Percentiles rank a stretch among this genome's conserved stretches.
These are phyloP conservation scores for Heritiera littoralis DNA, from an alignment of 345 rosid genomes.

Conservation along the genomic window DNA sequence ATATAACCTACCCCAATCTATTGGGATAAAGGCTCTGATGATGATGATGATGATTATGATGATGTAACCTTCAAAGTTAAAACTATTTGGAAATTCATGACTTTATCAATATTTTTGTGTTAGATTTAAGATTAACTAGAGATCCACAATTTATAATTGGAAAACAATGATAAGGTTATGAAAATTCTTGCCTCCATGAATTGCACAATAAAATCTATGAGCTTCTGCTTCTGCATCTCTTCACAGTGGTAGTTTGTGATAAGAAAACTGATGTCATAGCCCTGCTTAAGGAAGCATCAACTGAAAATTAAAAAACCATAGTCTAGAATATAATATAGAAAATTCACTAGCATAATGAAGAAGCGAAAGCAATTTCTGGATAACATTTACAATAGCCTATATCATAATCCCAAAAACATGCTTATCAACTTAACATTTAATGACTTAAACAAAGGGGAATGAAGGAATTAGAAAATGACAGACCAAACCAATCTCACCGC, in stretches of 20 bases:
- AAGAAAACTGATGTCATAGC: constrained; percentile 96
- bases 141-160: neutral
- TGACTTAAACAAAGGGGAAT: neutral
- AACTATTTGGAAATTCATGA: neutral
- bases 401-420: neutral
- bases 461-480: neutral
- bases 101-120: neutral
- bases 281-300: constrained; percentile 50
- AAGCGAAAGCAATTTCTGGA: neutral
- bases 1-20: too few relatives aligned
- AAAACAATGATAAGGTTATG: constrained; percentile 14
- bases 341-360: neutral
- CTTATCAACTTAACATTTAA: neutral
- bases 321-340: neutral
- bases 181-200: constrained; percentile 88
- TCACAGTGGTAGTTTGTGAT: constrained; percentile 95
- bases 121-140: neutral
- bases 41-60: too few relatives aligned
- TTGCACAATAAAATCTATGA: constrained; percentile 94
- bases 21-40: too few relatives aligned
- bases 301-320: constrained; percentile 2
- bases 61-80: neutral
- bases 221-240: constrained; percentile 97
- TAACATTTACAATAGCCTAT: neutral
- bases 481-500: neutral